phyloP scores from a whole-genome alignment of 805 yeast genomes.

The Kodamaea leandrae region DNA sequence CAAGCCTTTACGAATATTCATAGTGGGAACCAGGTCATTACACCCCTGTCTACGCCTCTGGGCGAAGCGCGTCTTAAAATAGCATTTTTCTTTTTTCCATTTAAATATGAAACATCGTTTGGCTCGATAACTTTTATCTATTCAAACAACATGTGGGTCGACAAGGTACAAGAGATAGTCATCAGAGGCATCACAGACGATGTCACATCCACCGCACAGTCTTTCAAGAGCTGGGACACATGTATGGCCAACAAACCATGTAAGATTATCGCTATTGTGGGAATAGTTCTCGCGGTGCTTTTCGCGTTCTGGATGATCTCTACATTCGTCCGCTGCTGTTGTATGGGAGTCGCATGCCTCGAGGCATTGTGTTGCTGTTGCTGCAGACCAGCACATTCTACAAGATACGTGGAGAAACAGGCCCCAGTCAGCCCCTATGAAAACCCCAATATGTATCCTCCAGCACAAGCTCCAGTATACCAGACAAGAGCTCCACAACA shows the following conservation, averaged over 20 bases:
- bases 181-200: slow-evolving; percentile 14
- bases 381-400: slow-evolving; percentile 28
- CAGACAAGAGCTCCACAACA: slow-evolving; percentile 14
- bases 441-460: slow-evolving; percentile 38
- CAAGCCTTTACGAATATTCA: too few relatives aligned
- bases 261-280: slow-evolving; percentile 73
- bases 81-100: neutral
- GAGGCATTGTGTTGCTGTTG: slow-evolving; percentile 51
- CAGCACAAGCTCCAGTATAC: slow-evolving; percentile 15
- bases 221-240: slow-evolving; percentile 68
- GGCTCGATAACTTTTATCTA: neutral
- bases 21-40: neutral
- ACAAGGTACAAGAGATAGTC: slow-evolving; percentile 6
- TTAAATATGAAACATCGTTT: slow-evolving; percentile 3
- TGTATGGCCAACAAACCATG: slow-evolving; percentile 79
- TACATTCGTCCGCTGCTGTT: slow-evolving; percentile 53
- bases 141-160: slow-evolving; percentile 11
- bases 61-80: slow-evolving; percentile 6
- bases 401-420: slow-evolving; percentile 15
- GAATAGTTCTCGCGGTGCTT: slow-evolving; percentile 57
- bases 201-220: slow-evolving; percentile 39
- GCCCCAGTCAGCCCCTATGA: slow-evolving; percentile 22
- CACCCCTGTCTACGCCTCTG: slow-evolving; percentile 1
- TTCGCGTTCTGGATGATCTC: slow-evolving; percentile 55
- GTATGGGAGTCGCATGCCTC: slow-evolving; percentile 48